Evolutionary conservation across 805 yeast species (phyloP).

Genomic region (Ogataea nonfermentans): DNA sequence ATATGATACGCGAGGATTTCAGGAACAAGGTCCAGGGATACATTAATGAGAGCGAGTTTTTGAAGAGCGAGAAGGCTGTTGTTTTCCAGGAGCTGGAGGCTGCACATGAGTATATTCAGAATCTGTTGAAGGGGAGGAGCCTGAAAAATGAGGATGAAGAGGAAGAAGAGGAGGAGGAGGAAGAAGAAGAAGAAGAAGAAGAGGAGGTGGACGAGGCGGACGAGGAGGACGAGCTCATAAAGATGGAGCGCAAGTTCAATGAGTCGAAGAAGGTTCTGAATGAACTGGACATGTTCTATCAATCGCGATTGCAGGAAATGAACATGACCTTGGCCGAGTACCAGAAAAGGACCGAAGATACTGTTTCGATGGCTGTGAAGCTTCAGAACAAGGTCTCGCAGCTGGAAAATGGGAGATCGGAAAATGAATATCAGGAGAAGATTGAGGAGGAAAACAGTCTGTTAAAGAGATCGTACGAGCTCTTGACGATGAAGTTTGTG

Average conservation of each 20-base stretch:
- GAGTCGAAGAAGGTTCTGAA: constrained; percentile 9
- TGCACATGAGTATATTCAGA: constrained; percentile 14
- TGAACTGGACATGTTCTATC: constrained; percentile 14
- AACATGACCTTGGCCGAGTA: constrained; percentile 8
- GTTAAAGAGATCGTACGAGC: constrained; percentile 13
- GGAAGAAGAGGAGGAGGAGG: not conserved
- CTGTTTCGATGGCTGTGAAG: not conserved
- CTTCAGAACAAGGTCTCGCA: not conserved
- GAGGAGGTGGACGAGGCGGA: not conserved
- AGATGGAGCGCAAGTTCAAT: not conserved
- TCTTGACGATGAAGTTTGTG: constrained; percentile 13
- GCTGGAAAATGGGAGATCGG: not conserved
- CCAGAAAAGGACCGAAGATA: constrained; percentile 7
- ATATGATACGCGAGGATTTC: constrained; percentile 3
- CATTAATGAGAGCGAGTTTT: constrained; percentile 2
- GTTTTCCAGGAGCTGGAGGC: constrained; percentile 16
- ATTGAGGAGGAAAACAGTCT: constrained; percentile 2
- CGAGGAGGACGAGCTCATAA: not conserved
- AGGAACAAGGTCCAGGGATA: constrained; percentile 5
- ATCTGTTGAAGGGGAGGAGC: constrained; percentile 1
- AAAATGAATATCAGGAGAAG: not conserved
- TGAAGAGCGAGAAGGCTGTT: constrained; percentile 14
- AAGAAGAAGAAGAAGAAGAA: constrained; percentile 1
- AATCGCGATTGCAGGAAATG: constrained; percentile 5
- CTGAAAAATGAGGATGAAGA: not conserved